These are phyloP conservation scores for Ensete ventricosum DNA, from an alignment of 176 grass and related monocot species.

Conservation along the genomic window DNA sequence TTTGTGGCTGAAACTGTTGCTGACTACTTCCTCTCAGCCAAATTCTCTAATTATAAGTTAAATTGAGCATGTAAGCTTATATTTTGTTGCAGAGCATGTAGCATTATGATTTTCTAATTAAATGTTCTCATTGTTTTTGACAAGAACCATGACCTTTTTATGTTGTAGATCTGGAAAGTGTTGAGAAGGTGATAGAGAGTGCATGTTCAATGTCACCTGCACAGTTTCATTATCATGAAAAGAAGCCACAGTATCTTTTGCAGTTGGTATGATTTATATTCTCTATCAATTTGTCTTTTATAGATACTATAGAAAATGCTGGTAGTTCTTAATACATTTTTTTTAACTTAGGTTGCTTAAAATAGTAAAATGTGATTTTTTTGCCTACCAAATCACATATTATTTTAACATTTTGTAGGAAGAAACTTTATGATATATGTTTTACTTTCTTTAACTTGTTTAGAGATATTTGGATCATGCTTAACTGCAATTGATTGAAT, in stretches of 20 bases:
- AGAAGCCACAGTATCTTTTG: slow-evolving; percentile 65
- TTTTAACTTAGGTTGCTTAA: not conserved
- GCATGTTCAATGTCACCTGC: slow-evolving; percentile 61
- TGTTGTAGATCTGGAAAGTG: slow-evolving; percentile 36
- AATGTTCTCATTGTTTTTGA: not conserved
- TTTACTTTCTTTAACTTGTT: not conserved
- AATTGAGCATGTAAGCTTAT: not conserved
- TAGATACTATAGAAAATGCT: not conserved
- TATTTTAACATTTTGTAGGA: not conserved
- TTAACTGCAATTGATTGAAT: not conserved
- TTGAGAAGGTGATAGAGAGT: slow-evolving; percentile 46
- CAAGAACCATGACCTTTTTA: slow-evolving; percentile 9
- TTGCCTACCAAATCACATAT: not conserved
- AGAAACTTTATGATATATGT: not conserved
- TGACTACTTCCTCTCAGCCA: not conserved
- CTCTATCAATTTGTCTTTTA: not conserved
- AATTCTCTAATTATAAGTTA: not conserved
- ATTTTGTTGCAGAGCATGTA: not conserved
- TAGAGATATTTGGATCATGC: not conserved
- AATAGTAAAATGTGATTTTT: not conserved
- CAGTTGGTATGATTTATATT: slow-evolving; percentile 42
- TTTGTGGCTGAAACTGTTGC: not conserved
- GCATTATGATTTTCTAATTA: not conserved
- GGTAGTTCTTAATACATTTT: not conserved
- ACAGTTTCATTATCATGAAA: slow-evolving; percentile 48